Percentiles rank a stretch among this genome's conserved stretches.
These are phyloP conservation scores for Reticulascus tulasneorum DNA, from an alignment of 2,329 filamentous ascomycete species.

Conservation along the genomic window DNA sequence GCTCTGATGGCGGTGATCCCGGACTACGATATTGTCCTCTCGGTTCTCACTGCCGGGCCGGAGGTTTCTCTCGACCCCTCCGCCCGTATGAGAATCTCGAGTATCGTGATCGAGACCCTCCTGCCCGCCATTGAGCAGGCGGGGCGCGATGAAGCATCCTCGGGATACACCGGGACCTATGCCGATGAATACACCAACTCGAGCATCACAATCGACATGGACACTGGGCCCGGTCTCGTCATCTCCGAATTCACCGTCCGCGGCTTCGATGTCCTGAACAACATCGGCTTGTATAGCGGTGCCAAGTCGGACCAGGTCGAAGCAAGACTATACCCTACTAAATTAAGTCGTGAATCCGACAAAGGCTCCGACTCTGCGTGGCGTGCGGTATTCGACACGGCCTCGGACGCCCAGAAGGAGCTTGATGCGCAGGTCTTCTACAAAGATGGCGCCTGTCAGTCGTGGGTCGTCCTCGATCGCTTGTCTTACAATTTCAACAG, in stretches of 20 bases:
- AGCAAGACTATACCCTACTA: conserved; percentile 8
- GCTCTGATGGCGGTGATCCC: conserved; percentile 31
- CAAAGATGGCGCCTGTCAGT: conserved; percentile 24
- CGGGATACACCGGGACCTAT: conserved; percentile 34
- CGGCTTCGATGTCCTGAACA: conserved; percentile 33
- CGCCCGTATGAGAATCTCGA: conserved; percentile 18
- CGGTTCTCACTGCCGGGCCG: conserved; percentile 31
- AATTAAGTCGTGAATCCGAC: not conserved
- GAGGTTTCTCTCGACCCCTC: conserved; percentile 20
- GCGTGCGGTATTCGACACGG: conserved; percentile 28
- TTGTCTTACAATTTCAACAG: conserved; percentile 26
- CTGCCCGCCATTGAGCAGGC: conserved; percentile 41
- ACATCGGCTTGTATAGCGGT: conserved; percentile 25
- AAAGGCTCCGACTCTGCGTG: conserved; percentile 24
- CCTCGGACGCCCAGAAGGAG: conserved; percentile 9
- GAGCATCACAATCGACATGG: conserved; percentile 32
- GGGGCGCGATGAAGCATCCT: conserved; percentile 30
- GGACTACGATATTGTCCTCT: conserved; percentile 29
- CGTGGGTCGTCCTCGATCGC: conserved; percentile 29
- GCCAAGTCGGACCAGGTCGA: conserved; percentile 1
- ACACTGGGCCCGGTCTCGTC: conserved; percentile 34
- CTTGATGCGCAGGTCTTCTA: conserved; percentile 23
- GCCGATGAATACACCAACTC: conserved; percentile 33
- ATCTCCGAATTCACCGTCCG: conserved; percentile 35
- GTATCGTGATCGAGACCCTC: conserved; percentile 24